These are phyloP conservation scores for Coemansia sp. DNA, from an alignment of 192 early-diverging fungal species.

Conservation along the genomic window DNA sequence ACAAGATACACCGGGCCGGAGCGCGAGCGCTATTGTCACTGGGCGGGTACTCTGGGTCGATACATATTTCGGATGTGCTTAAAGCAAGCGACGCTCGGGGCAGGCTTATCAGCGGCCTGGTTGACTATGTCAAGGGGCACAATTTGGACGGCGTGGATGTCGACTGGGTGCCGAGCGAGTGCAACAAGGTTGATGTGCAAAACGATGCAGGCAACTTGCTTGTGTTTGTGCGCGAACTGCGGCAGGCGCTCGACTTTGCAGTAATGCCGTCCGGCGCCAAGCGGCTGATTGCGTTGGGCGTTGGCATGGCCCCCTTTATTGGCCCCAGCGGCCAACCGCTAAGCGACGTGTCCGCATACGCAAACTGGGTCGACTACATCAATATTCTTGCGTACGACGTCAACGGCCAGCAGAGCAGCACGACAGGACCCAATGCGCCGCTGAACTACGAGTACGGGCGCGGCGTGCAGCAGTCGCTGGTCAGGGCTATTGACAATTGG, in stretches of 20 bases:
- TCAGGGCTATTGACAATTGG: constrained; percentile 55
- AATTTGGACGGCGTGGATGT: constrained; percentile 62
- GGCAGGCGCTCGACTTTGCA: constrained; percentile 42
- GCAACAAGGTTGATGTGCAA: constrained; percentile 53
- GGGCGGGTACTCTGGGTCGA: constrained; percentile 73
- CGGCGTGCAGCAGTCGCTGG: constrained; percentile 38
- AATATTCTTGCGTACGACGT: constrained; percentile 70
- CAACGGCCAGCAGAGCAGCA: constrained; percentile 50
- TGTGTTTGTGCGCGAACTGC: constrained; percentile 57
- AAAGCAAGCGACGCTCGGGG: constrained; percentile 32
- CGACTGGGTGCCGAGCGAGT: constrained; percentile 63
- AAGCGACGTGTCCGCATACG: constrained; percentile 57
- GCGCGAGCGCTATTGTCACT: constrained; percentile 60
- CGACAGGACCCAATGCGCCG: constrained; percentile 64
- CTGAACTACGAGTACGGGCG: constrained; percentile 32
- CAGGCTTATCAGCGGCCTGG: constrained; percentile 35
- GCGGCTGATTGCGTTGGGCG: constrained; percentile 63
- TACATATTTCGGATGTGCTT: constrained; percentile 56
- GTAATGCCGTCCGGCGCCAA: constrained; percentile 21
- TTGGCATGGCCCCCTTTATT: constrained; percentile 58
- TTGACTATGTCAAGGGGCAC: constrained; percentile 40
- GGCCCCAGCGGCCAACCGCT: constrained; percentile 50
- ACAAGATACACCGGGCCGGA: constrained; percentile 21
- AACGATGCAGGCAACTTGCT: constrained; percentile 66
- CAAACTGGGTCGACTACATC: constrained; percentile 61